Conservation (phyloP, 2,329 filamentous ascomycete genomes). For the Diaporthe sp. region DNA sequence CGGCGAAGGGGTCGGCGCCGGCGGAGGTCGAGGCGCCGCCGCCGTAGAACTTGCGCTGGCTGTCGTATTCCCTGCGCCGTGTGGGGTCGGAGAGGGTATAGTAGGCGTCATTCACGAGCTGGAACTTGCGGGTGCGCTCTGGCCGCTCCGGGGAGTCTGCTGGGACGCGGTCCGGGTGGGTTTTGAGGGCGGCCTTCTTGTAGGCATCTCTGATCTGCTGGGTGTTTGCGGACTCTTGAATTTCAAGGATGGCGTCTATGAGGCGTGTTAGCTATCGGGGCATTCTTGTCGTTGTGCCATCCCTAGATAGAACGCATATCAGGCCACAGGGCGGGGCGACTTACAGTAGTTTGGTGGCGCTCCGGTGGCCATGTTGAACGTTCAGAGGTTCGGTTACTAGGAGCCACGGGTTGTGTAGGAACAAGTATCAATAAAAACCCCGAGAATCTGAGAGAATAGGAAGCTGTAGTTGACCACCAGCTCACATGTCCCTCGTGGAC, state of each 20-base stretch:
- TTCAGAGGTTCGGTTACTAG: background rate
- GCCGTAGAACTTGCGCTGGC: slow-evolving; percentile 73
- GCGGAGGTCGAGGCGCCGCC: slow-evolving; percentile 56
- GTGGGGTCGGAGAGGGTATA: slow-evolving; percentile 79
- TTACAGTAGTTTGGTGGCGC: slow-evolving; percentile 71
- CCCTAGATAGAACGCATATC: background rate
- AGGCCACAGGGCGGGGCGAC: slow-evolving; percentile 41
- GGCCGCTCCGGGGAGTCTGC: slow-evolving; percentile 85
- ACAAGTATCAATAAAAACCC: background rate
- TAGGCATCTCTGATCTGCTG: slow-evolving; percentile 94
- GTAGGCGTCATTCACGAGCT: slow-evolving; percentile 60
- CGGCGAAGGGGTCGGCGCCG: slow-evolving; percentile 60
- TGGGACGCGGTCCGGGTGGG: slow-evolving; percentile 92
- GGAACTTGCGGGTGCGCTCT: slow-evolving; percentile 76
- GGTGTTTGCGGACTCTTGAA: slow-evolving; percentile 79
- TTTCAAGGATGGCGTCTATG: slow-evolving; percentile 79
- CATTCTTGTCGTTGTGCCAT: background rate
- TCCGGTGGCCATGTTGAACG: slow-evolving; percentile 48
- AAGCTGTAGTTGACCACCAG: background rate
- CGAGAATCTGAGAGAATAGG: background rate
- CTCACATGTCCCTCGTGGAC: background rate
- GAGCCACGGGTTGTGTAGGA: background rate
- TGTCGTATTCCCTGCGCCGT: slow-evolving; percentile 87
- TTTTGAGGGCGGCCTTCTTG: slow-evolving; percentile 93
- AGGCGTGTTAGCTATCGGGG: slow-evolving; percentile 36